Evolutionary conservation across 768 basidiomycete genomes (phyloP).

Genomic region (Porphyrellus cyaneotinctus): DNA sequence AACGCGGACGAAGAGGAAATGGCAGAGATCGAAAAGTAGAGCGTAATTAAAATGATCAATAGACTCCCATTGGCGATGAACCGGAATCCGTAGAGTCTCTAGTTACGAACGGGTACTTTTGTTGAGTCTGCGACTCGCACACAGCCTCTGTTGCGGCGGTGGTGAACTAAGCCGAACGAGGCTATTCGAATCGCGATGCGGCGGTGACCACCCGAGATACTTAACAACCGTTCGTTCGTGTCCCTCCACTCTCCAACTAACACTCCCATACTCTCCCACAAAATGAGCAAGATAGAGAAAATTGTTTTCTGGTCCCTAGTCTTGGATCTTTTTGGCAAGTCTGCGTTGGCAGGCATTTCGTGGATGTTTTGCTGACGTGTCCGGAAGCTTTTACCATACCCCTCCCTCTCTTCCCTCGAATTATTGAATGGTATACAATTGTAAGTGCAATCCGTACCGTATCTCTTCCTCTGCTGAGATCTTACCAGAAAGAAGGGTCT

Average conservation of each 20-base stretch:
- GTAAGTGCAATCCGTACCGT: constrained; percentile 35
- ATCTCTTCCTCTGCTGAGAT: background rate
- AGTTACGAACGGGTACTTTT: no score
- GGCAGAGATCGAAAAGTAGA: constrained; percentile 6
- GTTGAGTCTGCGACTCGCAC: no score
- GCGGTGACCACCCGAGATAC: no score
- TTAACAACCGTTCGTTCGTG: no score
- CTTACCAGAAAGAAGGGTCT: constrained; percentile 61
- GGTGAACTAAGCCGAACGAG: no score
- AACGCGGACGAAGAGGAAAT: constrained; percentile 17
- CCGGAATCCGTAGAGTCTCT: no score
- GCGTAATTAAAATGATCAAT: background rate
- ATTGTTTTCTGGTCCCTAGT: constrained; percentile 89
- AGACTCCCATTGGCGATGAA: no score
- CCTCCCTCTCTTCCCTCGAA: constrained; percentile 95
- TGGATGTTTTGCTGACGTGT: constrained; percentile 11
- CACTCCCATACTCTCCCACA: background rate
- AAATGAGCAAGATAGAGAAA: constrained; percentile 67
- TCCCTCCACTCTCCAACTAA: background rate
- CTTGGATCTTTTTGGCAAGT: constrained; percentile 76
- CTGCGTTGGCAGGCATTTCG: background rate
- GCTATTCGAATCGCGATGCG: no score
- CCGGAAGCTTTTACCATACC: constrained; percentile 84
- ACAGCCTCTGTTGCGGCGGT: no score
- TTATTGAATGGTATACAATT: constrained; percentile 88